Evolutionary conservation across 306 rosid species (phyloP).

Genomic region (Rosa rugosa): DNA sequence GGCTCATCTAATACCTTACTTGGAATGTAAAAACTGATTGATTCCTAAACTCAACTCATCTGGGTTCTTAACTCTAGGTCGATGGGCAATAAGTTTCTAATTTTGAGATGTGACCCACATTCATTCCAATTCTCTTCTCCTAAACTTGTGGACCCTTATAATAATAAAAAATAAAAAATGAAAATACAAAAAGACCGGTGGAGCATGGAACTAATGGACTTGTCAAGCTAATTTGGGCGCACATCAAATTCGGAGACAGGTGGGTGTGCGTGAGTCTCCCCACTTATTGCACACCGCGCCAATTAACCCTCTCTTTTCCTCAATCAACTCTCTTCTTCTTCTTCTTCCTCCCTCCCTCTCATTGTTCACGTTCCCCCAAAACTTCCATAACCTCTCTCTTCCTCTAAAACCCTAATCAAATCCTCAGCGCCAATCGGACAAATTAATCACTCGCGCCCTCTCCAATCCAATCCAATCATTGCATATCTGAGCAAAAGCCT

Average conservation of each 20-base stretch:
- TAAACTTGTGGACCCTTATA: too few species aligned
- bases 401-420: conserved; percentile 10
- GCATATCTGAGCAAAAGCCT: neutral
- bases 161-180: too few species aligned
- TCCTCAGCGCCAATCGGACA: neutral
- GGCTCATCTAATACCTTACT: too few species aligned
- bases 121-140: too few species aligned
- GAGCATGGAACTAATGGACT: too few species aligned
- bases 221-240: neutral
- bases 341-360: conserved; percentile 21
- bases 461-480: neutral
- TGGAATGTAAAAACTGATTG: too few species aligned
- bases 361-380: neutral
- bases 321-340: neutral
- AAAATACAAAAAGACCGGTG: too few species aligned
- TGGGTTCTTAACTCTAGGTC: too few species aligned
- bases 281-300: conserved; percentile 13
- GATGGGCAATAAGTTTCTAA: too few species aligned
- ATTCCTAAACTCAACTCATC: too few species aligned
- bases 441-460: too few species aligned
- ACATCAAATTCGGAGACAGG: conserved; percentile 14
- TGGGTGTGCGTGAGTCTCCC: conserved; percentile 27
- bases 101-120: too few species aligned
- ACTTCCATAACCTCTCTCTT: conserved; percentile 4
- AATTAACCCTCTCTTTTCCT: conserved; percentile 18